Conservation (phyloP, 371 early-diverging fungal species). For the Mortierella sp. region DNA sequence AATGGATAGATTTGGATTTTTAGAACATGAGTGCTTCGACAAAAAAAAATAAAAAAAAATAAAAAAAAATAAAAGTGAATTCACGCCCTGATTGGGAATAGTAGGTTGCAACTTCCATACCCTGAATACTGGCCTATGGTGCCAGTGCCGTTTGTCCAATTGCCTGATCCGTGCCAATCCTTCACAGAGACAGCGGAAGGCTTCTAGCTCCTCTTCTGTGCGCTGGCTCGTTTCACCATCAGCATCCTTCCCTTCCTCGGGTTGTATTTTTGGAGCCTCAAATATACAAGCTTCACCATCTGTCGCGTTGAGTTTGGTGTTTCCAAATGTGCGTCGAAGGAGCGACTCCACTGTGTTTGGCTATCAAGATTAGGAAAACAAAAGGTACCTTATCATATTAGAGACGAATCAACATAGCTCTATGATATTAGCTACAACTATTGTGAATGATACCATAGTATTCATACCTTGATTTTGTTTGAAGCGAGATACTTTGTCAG, state of each 20-base stretch:
- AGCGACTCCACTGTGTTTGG: conserved; percentile 20
- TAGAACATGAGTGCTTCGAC: conserved; percentile 1
- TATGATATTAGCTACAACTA: background rate
- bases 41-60: background rate
- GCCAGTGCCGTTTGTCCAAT: conserved; percentile 70
- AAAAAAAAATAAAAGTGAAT: background rate
- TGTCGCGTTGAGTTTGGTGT: conserved; percentile 30
- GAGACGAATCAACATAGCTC: too few relatives aligned
- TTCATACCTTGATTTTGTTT: conserved; percentile 56
- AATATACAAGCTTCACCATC: conserved; percentile 46
- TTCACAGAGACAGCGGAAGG: conserved; percentile 58
- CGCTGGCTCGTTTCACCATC: conserved; percentile 20
- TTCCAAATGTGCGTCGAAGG: conserved; percentile 27
- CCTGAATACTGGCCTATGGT: conserved; percentile 73
- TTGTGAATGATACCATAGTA: background rate
- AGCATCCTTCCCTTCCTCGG: conserved; percentile 5
- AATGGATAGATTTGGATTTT: background rate
- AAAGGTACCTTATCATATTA: too few relatives aligned
- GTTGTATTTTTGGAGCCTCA: conserved; percentile 43
- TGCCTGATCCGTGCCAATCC: conserved; percentile 60
- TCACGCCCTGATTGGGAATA: too few relatives aligned
- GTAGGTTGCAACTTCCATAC: conserved; percentile 50
- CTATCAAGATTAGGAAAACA: conserved; percentile 4
- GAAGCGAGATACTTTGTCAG: conserved; percentile 62
- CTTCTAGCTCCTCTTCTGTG: conserved; percentile 32